Evolutionary conservation across 2,329 filamentous ascomycete species (phyloP), one percentile per base, ranked within the genome.

Genomic region (Samsoniella hepiali): DNA sequence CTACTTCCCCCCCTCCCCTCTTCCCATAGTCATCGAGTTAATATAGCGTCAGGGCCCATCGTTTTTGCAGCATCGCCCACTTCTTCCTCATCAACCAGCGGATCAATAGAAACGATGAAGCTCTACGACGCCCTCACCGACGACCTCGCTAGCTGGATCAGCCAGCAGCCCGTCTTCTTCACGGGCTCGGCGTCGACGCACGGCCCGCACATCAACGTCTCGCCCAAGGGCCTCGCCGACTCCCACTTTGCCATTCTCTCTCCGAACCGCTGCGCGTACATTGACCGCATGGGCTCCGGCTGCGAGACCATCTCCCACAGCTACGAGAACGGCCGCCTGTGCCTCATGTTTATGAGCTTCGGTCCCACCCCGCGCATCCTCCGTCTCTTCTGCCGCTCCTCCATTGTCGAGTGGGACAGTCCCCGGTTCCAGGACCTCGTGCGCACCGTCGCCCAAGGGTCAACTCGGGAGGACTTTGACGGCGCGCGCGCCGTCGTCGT

Each of bases 271-370:
- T 83, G 82, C 63, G 88, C 85, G 32, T 93, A 93, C 71, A 80
- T 92, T 62, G 90, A 93, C 71, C 84, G 87, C 65, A 91, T 88
- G 1, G 91, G 90, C 36, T 90, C 87, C 38, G 90, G 90, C 31
- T 87, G 82, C 70, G 91, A 94, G 77, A 93, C 90, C 3, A 88
- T 93, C 65, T 81, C 85, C 5, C 90, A 93, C 70, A 75, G 91
- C 11, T 88, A 91, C 72, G 90, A 94, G 71, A 93, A 93, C 69
- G 88, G 87, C 36, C 84, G 91, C 17, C 82, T 90, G 22, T 91
- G 89, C 6, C 76, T 93, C 70, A 87, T 92, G 82, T 91, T 93
- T 76, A 88, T 84, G 72, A 87, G 84, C 29, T 90, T 89, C 66
- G 84, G 82, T 1, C 68, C 77, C 4, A 71, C 77, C 0, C 87